Evolutionary conservation across 1,139 yeast species (phyloP).

Genomic region (Suhomyces bolitotheri): DNA sequence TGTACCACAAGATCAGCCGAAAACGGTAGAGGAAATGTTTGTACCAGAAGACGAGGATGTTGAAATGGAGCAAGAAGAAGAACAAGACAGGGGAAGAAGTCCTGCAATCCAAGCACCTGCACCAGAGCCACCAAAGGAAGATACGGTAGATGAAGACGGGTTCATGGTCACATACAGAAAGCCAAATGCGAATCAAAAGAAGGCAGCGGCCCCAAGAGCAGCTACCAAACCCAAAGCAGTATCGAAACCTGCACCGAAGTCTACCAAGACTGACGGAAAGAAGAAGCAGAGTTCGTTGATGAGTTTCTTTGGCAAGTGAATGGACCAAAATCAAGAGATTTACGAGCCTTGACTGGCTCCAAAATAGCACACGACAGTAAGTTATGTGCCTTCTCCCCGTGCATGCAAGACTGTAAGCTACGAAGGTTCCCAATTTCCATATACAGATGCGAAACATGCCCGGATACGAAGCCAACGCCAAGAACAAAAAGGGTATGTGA

Average conservation of each 20-base stretch:
- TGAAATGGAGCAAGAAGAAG: slow-evolving; percentile 10
- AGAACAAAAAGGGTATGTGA: too few relatives aligned
- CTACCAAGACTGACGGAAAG: slow-evolving; percentile 22
- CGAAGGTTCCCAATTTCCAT: too few relatives aligned
- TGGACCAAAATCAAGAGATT: neutral
- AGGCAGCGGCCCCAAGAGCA: slow-evolving; percentile 15
- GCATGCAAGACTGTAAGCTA: too few relatives aligned
- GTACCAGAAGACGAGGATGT: slow-evolving; percentile 15
- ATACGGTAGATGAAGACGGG: slow-evolving; percentile 43
- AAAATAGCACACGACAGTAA: neutral
- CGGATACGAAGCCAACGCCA: too few relatives aligned
- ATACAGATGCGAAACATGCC: too few relatives aligned
- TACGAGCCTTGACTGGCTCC: neutral
- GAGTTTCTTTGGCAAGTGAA: slow-evolving; percentile 38
- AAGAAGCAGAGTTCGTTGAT: slow-evolving; percentile 41
- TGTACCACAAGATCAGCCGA: slow-evolving; percentile 6
- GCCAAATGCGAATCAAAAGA: slow-evolving; percentile 13
- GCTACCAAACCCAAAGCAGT: slow-evolving; percentile 16
- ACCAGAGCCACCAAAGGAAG: slow-evolving; percentile 10
- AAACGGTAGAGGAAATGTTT: slow-evolving; percentile 13
- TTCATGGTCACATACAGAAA: slow-evolving; percentile 36
- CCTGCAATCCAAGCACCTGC: neutral
- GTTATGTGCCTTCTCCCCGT: too few relatives aligned
- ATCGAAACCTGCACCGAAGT: slow-evolving; percentile 5
- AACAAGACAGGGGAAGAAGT: neutral